A percentile compares a stretch with the other conserved stretches of the same genome.
Evolutionary conservation across 257 asterid species (phyloP).

Genomic region (Thymus mandschuricus): DNA sequence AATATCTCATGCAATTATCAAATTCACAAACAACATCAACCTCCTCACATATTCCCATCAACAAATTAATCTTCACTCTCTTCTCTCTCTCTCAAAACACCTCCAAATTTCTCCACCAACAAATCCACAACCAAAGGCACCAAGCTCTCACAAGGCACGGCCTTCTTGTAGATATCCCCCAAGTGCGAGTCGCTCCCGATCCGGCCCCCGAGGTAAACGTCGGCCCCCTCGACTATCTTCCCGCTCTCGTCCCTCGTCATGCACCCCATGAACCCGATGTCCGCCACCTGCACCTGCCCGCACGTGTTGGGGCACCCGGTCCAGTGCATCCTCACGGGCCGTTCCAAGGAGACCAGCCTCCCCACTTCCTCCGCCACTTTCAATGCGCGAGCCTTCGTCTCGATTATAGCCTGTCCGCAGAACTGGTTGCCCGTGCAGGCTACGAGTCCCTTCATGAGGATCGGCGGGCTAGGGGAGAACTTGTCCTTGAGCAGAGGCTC

Average conservation of each 20-base stretch:
- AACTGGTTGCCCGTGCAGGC: constrained; percentile 98
- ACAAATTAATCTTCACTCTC: constrained; percentile 62
- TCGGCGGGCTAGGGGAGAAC: constrained; percentile 75
- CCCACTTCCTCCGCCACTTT: constrained; percentile 82
- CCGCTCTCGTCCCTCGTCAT: constrained; percentile 67
- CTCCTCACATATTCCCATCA: background rate
- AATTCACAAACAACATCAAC: constrained; percentile 19
- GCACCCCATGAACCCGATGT: constrained; percentile 99
- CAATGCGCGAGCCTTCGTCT: constrained; percentile 79
- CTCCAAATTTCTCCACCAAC: constrained; percentile 78
- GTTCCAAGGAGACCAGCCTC: constrained; percentile 60
- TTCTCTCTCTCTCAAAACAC: constrained; percentile 66
- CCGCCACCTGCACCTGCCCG: constrained; percentile 95
- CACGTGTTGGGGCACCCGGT: constrained; percentile 95
- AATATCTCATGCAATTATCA: background rate
- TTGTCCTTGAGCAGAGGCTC: constrained; percentile 63
- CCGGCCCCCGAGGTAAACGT: constrained; percentile 83
- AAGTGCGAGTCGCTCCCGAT: constrained; percentile 93
- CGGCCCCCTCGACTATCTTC: constrained; percentile 84
- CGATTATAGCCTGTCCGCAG: constrained; percentile 96
- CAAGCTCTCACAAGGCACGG: constrained; percentile 89
- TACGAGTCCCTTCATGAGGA: constrained; percentile 82
- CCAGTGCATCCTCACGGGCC: constrained; percentile 96
- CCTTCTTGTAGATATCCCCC: constrained; percentile 83
- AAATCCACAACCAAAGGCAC: constrained; percentile 81